Conservation (phyloP, 2,329 filamentous ascomycete species). For the Sclerotinia glacialis region DNA sequence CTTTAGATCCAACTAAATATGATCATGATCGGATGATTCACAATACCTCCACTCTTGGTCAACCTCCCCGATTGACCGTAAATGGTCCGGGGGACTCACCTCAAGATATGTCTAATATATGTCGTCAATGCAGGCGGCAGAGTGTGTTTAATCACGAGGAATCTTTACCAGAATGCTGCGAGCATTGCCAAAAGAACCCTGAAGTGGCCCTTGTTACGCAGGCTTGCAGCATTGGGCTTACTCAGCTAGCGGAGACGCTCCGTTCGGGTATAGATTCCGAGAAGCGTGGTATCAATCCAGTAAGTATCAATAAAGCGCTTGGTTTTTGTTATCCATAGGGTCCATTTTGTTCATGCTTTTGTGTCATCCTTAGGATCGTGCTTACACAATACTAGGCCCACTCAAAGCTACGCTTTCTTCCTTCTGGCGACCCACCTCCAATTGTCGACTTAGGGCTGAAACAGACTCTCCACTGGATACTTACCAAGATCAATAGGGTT, state of each 20-base stretch:
- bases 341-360: background rate
- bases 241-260: slow-evolving; percentile 36
- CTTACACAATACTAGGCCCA: slow-evolving; percentile 21
- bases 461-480: slow-evolving; percentile 34
- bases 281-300: slow-evolving; percentile 31
- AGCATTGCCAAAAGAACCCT: slow-evolving; percentile 31
- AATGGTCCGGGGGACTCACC: slow-evolving; percentile 13
- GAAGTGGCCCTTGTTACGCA: slow-evolving; percentile 31
- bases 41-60: slow-evolving; percentile 23
- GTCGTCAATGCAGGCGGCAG: slow-evolving; percentile 31
- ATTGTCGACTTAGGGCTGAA: slow-evolving; percentile 35
- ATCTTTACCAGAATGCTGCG: slow-evolving; percentile 26
- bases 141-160: slow-evolving; percentile 27
- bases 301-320: slow-evolving; percentile 27
- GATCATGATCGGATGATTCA: slow-evolving; percentile 23
- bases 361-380: background rate
- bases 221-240: slow-evolving; percentile 34
- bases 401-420: slow-evolving; percentile 23
- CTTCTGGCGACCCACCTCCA: slow-evolving; percentile 31
- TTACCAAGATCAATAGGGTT: slow-evolving; percentile 35
- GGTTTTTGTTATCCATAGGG: background rate
- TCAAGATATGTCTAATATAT: slow-evolving; percentile 29
- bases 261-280: slow-evolving; percentile 33
- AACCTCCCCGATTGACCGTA: background rate
- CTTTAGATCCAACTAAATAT: slow-evolving; percentile 26